Conservation (phyloP, 2,329 filamentous ascomycete genomes). For the Davidsoniella neocaledoniae region DNA sequence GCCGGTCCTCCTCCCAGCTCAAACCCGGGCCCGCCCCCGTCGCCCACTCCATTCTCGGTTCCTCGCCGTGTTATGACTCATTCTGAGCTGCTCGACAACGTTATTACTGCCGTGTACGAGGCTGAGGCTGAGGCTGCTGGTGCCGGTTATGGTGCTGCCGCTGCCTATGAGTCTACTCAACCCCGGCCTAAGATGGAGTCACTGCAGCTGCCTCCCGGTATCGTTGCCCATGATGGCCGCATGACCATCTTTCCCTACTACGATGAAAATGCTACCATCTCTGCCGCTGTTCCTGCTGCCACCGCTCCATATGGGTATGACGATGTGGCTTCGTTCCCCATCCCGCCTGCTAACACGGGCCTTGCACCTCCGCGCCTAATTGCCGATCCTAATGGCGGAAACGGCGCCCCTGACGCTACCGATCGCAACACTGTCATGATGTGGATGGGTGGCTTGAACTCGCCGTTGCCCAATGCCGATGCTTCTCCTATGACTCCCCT, state of each 20-base stretch:
- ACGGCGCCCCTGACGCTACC: neutral
- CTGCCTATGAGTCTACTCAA: neutral
- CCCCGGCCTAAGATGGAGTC: neutral
- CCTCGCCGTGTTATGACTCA: conserved; percentile 9
- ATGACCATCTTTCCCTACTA: conserved; percentile 6
- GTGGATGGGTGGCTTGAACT: conserved; percentile 10
- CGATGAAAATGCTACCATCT: neutral
- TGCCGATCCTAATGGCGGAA: neutral
- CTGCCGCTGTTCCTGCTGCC: neutral
- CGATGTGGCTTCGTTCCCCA: conserved; percentile 2
- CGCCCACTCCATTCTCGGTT: conserved; percentile 3
- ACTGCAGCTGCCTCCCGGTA: conserved; percentile 3
- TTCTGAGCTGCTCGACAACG: conserved; percentile 9
- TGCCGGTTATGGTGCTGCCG: neutral
- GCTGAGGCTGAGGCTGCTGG: neutral
- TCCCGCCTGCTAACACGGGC: neutral
- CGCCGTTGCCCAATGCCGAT: neutral
- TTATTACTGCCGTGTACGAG: conserved; percentile 8
- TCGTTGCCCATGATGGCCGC: conserved; percentile 4
- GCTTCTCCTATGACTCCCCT: neutral
- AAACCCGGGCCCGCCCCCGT: neutral
- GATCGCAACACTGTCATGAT: conserved; percentile 9
- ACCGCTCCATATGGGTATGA: conserved; percentile 8
- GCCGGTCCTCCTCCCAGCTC: neutral
- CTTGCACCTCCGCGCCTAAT: neutral